These are phyloP conservation scores for Leishmania tropica DNA, from an alignment of 208 protist genomes.

Conservation along the genomic window DNA sequence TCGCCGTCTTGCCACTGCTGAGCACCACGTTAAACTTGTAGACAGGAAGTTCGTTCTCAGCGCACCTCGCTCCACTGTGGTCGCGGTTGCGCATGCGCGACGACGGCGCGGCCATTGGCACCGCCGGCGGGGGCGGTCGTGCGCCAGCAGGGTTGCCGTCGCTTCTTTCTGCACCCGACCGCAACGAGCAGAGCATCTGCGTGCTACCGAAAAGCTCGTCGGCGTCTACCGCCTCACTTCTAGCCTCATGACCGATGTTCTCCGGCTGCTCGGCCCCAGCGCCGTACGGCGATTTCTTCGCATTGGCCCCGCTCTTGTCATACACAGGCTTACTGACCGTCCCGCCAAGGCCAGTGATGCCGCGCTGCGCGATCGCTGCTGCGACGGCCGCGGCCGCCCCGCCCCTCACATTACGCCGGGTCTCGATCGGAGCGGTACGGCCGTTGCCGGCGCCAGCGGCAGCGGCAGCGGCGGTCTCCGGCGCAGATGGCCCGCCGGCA, in stretches of 20 bases:
- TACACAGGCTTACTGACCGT: not conserved
- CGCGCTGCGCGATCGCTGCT: not conserved
- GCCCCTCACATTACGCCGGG: not conserved
- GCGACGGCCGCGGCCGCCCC: slow-evolving; percentile 1
- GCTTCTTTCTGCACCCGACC: not conserved
- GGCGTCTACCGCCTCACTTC: not conserved
- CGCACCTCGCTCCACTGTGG: not conserved
- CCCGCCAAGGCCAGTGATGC: not conserved
- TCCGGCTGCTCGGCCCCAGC: not conserved
- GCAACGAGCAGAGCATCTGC: slow-evolving; percentile 23
- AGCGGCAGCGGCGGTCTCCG: not conserved
- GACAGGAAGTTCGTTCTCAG: slow-evolving; percentile 13
- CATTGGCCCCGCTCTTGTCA: not conserved
- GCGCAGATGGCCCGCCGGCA: not conserved
- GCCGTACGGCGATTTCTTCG: not conserved
- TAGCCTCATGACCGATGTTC: not conserved
- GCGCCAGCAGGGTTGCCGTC: not conserved
- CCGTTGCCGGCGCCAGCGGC: not conserved
- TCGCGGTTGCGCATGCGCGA: slow-evolving; percentile 6
- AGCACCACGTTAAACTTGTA: slow-evolving; percentile 82
- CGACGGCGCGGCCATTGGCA: not conserved
- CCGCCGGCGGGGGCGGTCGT: slow-evolving; percentile 1
- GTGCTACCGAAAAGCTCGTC: slow-evolving; percentile 22
- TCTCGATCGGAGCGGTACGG: not conserved
- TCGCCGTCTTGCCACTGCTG: slow-evolving; percentile 67